Evolutionary conservation across 2,329 filamentous ascomycete species (phyloP).

Genomic region (Fusarium avenaceum): DNA sequence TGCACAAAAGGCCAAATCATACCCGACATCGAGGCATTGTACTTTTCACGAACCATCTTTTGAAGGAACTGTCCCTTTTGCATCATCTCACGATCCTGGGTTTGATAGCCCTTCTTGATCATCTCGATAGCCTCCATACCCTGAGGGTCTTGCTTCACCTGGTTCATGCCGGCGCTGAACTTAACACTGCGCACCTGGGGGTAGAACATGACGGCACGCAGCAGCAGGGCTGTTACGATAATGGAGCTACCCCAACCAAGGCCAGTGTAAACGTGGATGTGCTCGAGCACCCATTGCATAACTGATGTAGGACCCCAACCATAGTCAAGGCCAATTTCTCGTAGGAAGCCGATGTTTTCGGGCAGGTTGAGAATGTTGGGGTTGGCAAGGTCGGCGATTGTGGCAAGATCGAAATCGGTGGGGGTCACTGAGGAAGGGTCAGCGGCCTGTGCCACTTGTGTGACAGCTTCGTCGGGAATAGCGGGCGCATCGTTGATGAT

Average conservation of each 20-base stretch:
- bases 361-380: conserved; percentile 71
- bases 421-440: conserved; percentile 44
- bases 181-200: conserved; percentile 61
- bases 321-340: conserved; percentile 86
- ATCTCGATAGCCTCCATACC: conserved; percentile 64
- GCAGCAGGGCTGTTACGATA: conserved; percentile 70
- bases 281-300: conserved; percentile 84
- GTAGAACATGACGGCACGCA: conserved; percentile 76
- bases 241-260: conserved; percentile 89
- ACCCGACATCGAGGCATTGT: conserved; percentile 52
- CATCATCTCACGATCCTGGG: conserved; percentile 61
- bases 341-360: conserved; percentile 85
- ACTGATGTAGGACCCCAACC: conserved; percentile 82
- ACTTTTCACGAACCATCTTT: conserved; percentile 55
- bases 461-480: conserved; percentile 39
- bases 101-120: conserved; percentile 60
- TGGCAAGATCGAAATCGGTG: conserved; percentile 53
- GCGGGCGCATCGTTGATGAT: conserved; percentile 32
- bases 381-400: conserved; percentile 55
- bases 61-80: conserved; percentile 54
- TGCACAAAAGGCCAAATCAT: conserved; percentile 59
- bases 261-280: conserved; percentile 81
- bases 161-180: conserved; percentile 68
- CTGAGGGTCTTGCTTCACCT: conserved; percentile 67
- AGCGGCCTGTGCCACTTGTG: conserved; percentile 34